Conservation (phyloP, 768 basidiomycete species). For the Wakefieldia striispora region DNA sequence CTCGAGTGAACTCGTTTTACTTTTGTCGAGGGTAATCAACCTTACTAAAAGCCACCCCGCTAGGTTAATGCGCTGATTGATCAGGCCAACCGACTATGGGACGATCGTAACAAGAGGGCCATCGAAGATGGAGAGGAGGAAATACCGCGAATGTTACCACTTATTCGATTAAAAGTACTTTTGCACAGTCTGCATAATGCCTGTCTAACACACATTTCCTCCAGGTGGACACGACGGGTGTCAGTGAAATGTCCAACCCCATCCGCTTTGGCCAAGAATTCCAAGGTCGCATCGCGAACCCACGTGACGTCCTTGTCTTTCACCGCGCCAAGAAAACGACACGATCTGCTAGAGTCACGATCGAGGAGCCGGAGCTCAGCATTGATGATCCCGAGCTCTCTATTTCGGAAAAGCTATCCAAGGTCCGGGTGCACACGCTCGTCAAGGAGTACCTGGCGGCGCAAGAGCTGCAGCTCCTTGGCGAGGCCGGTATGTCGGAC, state of each 20-base stretch:
- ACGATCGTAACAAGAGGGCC: conserved; percentile 37
- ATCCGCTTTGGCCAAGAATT: conserved; percentile 97
- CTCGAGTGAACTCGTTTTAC: conserved; percentile 46
- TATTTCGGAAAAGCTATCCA: conserved; percentile 70
- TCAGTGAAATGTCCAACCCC: conserved; percentile 90
- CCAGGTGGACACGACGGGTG: conserved; percentile 88
- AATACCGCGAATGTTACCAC: conserved; percentile 74
- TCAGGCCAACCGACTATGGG: conserved; percentile 53
- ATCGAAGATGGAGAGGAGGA: conserved; percentile 60
- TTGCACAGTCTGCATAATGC: not conserved
- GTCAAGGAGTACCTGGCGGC: conserved; percentile 91
- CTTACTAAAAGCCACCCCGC: conserved; percentile 1
- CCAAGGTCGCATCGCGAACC: conserved; percentile 87
- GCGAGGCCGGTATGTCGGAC: conserved; percentile 87
- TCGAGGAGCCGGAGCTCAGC: conserved; percentile 77
- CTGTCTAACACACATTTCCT: not conserved
- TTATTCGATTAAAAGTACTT: conserved; percentile 77
- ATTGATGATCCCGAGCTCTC: conserved; percentile 73
- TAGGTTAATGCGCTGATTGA: conserved; percentile 80
- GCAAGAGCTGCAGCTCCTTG: conserved; percentile 89
- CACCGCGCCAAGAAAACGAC: conserved; percentile 69
- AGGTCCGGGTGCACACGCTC: conserved; percentile 82
- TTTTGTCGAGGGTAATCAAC: not conserved
- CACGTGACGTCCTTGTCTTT: conserved; percentile 89
- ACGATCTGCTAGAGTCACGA: conserved; percentile 51